phyloP scores from a whole-genome alignment of 352 stramenopile genomes.

The Globisporangium cylindrosporum region DNA sequence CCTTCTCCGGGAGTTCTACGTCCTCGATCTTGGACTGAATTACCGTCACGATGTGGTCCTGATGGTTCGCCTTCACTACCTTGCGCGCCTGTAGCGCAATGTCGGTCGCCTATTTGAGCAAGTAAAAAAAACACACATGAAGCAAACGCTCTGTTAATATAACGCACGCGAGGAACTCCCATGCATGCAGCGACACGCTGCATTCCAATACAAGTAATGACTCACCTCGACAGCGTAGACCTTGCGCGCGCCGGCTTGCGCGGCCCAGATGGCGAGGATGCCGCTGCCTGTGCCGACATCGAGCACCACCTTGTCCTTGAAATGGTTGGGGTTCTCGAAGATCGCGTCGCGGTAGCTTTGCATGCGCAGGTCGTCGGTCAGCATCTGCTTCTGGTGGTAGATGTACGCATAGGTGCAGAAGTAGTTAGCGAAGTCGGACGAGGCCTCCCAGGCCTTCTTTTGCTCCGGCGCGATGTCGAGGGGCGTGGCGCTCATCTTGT shows the following conservation, averaged over 20 bases:
- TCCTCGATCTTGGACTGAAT: constrained; percentile 99
- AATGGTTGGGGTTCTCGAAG: constrained; percentile 96
- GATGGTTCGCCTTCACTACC: constrained; percentile 95
- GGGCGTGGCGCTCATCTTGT: constrained; percentile 20
- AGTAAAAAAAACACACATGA: not conserved
- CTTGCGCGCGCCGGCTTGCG: constrained; percentile 96
- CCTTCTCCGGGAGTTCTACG: constrained; percentile 95
- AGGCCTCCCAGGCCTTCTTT: constrained; percentile 83
- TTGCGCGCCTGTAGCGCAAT: constrained; percentile 96
- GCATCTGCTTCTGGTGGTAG: constrained; percentile 98
- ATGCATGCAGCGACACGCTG: not conserved
- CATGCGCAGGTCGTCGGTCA: constrained; percentile 99
- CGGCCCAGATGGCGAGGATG: constrained; percentile 98
- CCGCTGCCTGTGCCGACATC: constrained; percentile 99
- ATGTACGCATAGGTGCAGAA: constrained; percentile 91
- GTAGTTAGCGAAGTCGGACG: constrained; percentile 89
- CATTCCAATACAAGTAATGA: not conserved
- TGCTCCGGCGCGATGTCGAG: constrained; percentile 65
- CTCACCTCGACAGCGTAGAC: constrained; percentile 93
- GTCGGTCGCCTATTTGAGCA: constrained; percentile 82
- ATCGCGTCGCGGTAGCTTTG: constrained; percentile 98
- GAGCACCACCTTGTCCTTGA: constrained; percentile 99
- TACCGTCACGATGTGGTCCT: constrained; percentile 97
- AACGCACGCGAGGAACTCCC: not conserved
- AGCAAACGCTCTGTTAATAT: not conserved